Evolutionary conservation across 805 yeast genomes (phyloP), one percentile per base, ranked within the genome.

Genomic region (Candida pini): DNA sequence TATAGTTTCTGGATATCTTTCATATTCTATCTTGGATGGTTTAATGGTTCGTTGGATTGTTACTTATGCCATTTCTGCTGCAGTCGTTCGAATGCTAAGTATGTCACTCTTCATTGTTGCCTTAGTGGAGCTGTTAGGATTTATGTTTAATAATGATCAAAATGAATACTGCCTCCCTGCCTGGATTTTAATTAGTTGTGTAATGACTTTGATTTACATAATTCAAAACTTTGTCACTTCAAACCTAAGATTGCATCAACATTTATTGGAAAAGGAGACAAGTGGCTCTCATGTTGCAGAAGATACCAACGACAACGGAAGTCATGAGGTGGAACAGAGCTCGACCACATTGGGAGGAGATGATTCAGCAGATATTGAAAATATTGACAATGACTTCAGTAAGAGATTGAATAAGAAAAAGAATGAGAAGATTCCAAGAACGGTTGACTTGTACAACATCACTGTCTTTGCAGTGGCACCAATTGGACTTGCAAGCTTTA

Each of bases 391-490:
- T 13, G 29, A 26, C 9, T 18, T 26, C 30, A 29, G 36, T 19
- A 14, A 26, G 18, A 7, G 4, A 13, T n/a, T 25, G 4, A 6
- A 12, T n/a, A 20, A 37, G 33, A 63, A 5, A 53, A 30, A 13
- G 8, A 24, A 30, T 36, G 30, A 41, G 64, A 47, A 63, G 55
- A 45, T 60, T 58, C 70, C 76, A 26, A 69, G 96, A 35, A 80
- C 88, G 23, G 84, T 89, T 40, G 95, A 90, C 55, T 68, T 89
- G 36, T 86, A 87, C 57, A 85, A 83, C 47, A 84, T 92, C 32
- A 87, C 84, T 1, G 97, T 90, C 2, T 90, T 86, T 63, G 97
- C 97, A 2, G 98, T 90, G 26, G 96, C 90, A n/a, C 98, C 98
- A 0, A 87, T 90, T 13, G 97, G 98, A 0, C 52, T 90, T 40